These are phyloP conservation scores for Pholiota molesta DNA, from an alignment of 768 basidiomycete species.

Conservation along the genomic window DNA sequence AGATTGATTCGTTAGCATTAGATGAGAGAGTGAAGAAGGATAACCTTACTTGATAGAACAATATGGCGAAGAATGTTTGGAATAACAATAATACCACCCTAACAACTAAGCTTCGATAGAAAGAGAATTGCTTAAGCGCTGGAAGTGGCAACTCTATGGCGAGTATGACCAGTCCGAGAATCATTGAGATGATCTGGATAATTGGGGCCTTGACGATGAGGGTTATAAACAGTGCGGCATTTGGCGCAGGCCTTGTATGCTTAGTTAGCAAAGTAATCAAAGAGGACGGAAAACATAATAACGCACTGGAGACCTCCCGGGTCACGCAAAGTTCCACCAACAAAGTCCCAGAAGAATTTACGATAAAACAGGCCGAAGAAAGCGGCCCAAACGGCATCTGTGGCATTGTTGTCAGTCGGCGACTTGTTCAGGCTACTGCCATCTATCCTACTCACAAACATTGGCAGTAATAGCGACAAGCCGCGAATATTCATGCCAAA, in stretches of 20 bases:
- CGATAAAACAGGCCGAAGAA: slow-evolving; percentile 84
- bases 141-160: slow-evolving; percentile 77
- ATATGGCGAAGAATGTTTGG: slow-evolving; percentile 61
- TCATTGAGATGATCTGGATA: slow-evolving; percentile 69
- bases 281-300: not conserved
- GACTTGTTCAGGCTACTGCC: not conserved
- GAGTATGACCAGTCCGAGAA: slow-evolving; percentile 60
- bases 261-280: not conserved
- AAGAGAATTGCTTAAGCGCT: slow-evolving; percentile 48
- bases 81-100: slow-evolving; percentile 65
- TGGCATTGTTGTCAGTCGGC: slow-evolving; percentile 11
- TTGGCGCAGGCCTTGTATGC: slow-evolving; percentile 57
- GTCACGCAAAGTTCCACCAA: slow-evolving; percentile 76
- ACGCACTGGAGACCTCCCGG: slow-evolving; percentile 83
- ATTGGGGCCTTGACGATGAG: slow-evolving; percentile 81
- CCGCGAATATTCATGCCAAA: slow-evolving; percentile 82
- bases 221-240: slow-evolving; percentile 62
- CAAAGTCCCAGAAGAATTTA: slow-evolving; percentile 97
- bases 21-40: slow-evolving; percentile 16
- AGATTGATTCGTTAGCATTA: slow-evolving; percentile 7
- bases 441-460: slow-evolving; percentile 57
- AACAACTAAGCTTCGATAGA: slow-evolving; percentile 69
- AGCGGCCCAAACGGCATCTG: slow-evolving; percentile 80
- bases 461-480: slow-evolving; percentile 69
- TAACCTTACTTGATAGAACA: slow-evolving; percentile 73